Evolutionary conservation across 1,284 basidiomycete genomes (phyloP), one percentile per base, ranked within the genome.

Genomic region (Cryptococcus sp.): DNA sequence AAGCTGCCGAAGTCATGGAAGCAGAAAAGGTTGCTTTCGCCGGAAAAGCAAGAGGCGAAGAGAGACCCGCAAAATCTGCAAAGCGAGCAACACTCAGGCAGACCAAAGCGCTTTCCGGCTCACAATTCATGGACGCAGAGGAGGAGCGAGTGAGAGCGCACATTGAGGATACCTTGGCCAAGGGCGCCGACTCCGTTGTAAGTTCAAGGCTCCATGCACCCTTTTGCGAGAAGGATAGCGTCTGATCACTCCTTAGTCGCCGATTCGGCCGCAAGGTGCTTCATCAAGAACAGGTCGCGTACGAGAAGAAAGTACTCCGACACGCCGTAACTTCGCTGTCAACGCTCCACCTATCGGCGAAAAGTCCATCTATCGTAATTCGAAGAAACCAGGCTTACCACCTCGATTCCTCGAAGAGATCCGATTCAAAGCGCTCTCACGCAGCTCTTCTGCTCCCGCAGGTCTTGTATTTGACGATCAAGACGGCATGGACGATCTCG

Each of bases 111-210:
- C n/a, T 70, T 11, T 83, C 85, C 3, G 84, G 77, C 1, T 92
- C 90, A 6, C 92, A 93, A 70, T 94, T 94, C 70, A 87, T 90
- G 85, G 91, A 93, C 73, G 92, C 91, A 5, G 89, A 93, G 64
- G 92, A 93, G 60, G 88, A 87, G n/a, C 83, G 87, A 60, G 90
- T 89, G 5, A 84, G 89, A 64, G 87, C 88, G 65, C 90, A 93
- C 72, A 88, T 93, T 50, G 88, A 92, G 70, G 86, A 88, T 62
- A 88, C 89, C 61, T 77, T 94, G 46, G 88, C 85, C 39, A 86
- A 86, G 53, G 89, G 90, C 23, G 85, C 85, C 25, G 86, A 86
- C 55, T 66, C 70, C 46, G 70, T 78, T 15, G 74, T 74, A 53
- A 68, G 72, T 67, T 17, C 0, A 15, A 39, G 13, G 25, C 6